These are phyloP conservation scores for Lichina pygmaea DNA, from an alignment of 495 filamentous ascomycete species.

Conservation along the genomic window DNA sequence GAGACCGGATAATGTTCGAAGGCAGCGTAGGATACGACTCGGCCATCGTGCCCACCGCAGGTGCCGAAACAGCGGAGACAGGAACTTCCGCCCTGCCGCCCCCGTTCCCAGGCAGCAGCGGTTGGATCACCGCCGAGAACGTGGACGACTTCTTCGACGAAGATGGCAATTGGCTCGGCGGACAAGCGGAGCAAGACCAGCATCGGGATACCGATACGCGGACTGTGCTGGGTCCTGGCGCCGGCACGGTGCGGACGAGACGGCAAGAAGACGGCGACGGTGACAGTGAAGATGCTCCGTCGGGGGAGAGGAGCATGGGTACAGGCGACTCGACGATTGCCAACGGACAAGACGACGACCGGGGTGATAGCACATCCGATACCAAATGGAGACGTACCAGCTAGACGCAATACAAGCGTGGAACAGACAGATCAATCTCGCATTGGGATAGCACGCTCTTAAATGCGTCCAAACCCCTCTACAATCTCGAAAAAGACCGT, in stretches of 20 bases:
- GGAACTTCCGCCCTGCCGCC: constrained; percentile 30
- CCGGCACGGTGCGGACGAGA: constrained; percentile 26
- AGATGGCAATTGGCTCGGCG: constrained; percentile 30
- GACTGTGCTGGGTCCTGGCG: constrained; percentile 23
- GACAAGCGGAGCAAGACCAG: constrained; percentile 3
- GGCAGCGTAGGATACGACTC: constrained; percentile 6
- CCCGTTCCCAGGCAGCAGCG: constrained; percentile 57
- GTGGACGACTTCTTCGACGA: constrained; percentile 53
- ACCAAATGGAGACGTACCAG: too few species aligned
- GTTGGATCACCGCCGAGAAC: constrained; percentile 96
- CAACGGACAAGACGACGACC: too few species aligned
- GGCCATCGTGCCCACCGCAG: constrained; percentile 47
- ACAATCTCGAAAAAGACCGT: too few species aligned
- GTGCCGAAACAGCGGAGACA: constrained; percentile 7
- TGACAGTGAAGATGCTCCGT: neutral
- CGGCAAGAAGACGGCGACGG: constrained; percentile 13
- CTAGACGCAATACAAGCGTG: too few species aligned
- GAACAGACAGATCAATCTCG: too few species aligned
- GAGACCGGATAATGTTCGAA: constrained; percentile 29
- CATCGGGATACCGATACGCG: constrained; percentile 3
- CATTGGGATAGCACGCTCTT: too few species aligned
- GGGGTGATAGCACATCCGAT: too few species aligned
- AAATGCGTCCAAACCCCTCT: too few species aligned
- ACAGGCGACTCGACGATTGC: too few species aligned
- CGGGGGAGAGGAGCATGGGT: too few species aligned